phyloP scores from a whole-genome alignment of 768 basidiomycete species.

The Collybiopsis luxurians region DNA sequence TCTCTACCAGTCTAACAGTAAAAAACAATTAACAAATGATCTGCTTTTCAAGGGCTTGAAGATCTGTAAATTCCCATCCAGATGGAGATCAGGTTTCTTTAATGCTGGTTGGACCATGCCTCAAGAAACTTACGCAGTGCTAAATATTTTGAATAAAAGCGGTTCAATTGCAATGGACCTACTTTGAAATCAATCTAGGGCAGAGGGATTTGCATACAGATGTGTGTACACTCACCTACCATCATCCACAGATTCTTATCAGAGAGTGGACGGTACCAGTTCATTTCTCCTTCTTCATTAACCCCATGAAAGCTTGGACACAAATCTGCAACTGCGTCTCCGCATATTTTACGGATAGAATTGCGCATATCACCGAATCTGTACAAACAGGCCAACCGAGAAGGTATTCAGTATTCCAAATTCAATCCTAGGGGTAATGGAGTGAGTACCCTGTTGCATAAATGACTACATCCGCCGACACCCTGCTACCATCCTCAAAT shows the following conservation, averaged over 20 bases:
- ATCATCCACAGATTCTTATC: constrained; percentile 17
- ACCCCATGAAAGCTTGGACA: constrained; percentile 47
- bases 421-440: constrained; percentile 5
- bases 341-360: constrained; percentile 29
- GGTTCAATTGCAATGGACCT: neutral
- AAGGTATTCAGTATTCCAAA: too few species aligned
- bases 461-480: constrained; percentile 35
- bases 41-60: neutral
- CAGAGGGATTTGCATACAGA: too few species aligned
- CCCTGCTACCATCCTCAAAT: constrained; percentile 27
- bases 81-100: neutral
- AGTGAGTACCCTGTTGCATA: constrained; percentile 37
- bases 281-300: constrained; percentile 46
- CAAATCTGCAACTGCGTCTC: constrained; percentile 28
- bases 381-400: neutral
- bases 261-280: constrained; percentile 31
- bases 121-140: neutral
- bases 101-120: too few species aligned
- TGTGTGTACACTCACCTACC: neutral
- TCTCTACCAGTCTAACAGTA: too few species aligned
- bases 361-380: constrained; percentile 18
- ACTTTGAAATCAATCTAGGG: neutral
- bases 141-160: neutral
- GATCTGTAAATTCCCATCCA: neutral
- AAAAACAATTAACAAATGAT: too few species aligned